Base-by-base conservation (phyloP, 208 protist genomes). In the Chromosphaera perkinsii region DNA sequence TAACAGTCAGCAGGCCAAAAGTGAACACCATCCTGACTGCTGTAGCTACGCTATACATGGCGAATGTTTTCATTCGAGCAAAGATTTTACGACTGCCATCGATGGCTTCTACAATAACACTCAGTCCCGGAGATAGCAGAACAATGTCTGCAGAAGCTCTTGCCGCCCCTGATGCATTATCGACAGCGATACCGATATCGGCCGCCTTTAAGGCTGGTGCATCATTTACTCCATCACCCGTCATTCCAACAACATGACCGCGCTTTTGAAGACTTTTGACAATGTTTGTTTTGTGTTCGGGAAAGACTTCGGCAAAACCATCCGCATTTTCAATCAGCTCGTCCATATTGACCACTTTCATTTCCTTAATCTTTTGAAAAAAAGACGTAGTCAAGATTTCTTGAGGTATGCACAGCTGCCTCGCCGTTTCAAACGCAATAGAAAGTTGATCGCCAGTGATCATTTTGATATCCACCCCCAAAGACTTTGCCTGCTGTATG, bases 161-260 rank as follows among this genome's bases (percentile, higher is more conserved):
- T n/a, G 91, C 90, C 1, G 88, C 89, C 66, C 91, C 91, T 20
- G 92, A 95, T 40, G 90, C 76, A 54, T 86, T 90, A 49, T 90
- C 82, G 39, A 97, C 91, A 51, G 93, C 91, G 80, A 97, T 90
- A 51, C 91, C 91, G 58, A 96, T 88, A 81, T 97, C 82, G n/a
- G 93, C 88, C 51, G 85, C 81, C 78, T 95, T 95, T 52, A 97
- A 70, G 20, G 92, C 90, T 42, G 91, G 91, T 24, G 91, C 85
- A 75, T 96, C 92, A 79, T 95, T 95, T 2, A 95, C 90, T 59
- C 93, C 94, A 81, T 97, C 94, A 62, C 94, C 94, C 51, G 91
- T 96, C 92, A 97, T 96, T 59, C 90, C 91, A 33, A 88, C 84
- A 26, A 90, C 86, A 75, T 90, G 88, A 31, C 86, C 55, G 22